A percentile compares a stretch with the other conserved stretches of the same genome.
These are phyloP conservation scores for Solanum chmielewskii DNA, from an alignment of 257 asterid species.

Conservation along the genomic window DNA sequence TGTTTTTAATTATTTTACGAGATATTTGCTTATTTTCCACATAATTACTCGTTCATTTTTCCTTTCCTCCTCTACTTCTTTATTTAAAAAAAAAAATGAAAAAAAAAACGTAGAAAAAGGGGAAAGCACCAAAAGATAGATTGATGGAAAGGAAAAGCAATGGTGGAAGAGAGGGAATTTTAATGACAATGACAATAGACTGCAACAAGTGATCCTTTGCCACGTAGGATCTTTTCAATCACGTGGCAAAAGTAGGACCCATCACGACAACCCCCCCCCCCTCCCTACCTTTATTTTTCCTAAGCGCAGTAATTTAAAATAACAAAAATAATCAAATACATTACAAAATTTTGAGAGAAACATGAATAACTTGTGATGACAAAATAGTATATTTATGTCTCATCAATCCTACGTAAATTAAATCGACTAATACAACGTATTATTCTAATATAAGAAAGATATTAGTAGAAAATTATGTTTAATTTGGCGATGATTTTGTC, in stretches of 20 bases:
- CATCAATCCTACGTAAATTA: not conserved
- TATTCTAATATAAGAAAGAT: not conserved
- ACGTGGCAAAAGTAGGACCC: slow-evolving; percentile 35
- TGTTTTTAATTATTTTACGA: too few species aligned
- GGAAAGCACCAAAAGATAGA: slow-evolving; percentile 64
- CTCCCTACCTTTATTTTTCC: not conserved
- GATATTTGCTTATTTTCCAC: too few species aligned
- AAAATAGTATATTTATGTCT: too few species aligned
- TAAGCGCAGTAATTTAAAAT: not conserved
- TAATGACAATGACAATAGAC: slow-evolving; percentile 12
- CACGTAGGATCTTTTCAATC: slow-evolving; percentile 16
- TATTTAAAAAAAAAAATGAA: too few species aligned
- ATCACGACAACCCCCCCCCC: not conserved
- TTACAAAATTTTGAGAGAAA: not conserved
- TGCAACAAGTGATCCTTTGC: slow-evolving; percentile 43
- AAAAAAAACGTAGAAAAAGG: slow-evolving; percentile 26
- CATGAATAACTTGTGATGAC: not conserved
- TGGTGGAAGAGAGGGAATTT: not conserved
- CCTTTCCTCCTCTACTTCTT: too few species aligned
- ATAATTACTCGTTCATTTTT: not conserved
- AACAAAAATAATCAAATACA: not conserved
- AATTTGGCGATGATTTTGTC: not conserved
- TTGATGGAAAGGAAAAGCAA: slow-evolving; percentile 52
- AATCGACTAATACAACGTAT: not conserved
- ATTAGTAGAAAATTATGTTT: not conserved